phyloP scores from a whole-genome alignment of 306 rosid genomes.

The Oxytropis ochrocephala region DNA sequence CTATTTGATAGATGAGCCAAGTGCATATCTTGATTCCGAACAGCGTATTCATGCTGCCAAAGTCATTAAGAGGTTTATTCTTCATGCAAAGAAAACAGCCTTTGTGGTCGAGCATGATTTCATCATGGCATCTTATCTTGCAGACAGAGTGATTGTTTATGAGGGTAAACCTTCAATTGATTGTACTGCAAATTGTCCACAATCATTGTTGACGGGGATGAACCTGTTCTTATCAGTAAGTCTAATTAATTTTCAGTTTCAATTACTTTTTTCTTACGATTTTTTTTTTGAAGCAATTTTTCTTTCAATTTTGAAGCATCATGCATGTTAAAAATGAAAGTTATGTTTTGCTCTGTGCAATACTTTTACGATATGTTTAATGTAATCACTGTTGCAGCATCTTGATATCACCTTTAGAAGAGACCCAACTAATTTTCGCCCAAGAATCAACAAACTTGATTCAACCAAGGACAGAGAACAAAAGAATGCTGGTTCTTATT shows the following conservation, averaged over 20 bases:
- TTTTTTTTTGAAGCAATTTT: no score
- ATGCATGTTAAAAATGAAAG: not conserved
- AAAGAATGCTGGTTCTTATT: slow-evolving; percentile 83
- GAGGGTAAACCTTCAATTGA: slow-evolving; percentile 85
- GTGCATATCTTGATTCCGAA: slow-evolving; percentile 97
- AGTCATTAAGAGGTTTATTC: slow-evolving; percentile 95
- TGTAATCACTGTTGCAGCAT: slow-evolving; percentile 50
- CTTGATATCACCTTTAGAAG: slow-evolving; percentile 92
- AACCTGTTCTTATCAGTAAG: slow-evolving; percentile 97
- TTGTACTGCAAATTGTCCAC: slow-evolving; percentile 83
- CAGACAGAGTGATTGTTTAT: slow-evolving; percentile 92
- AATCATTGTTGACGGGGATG: slow-evolving; percentile 95
- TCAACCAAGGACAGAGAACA: slow-evolving; percentile 94
- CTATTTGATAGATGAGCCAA: slow-evolving; percentile 92
- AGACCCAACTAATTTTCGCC: slow-evolving; percentile 90
- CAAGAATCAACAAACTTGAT: slow-evolving; percentile 83
- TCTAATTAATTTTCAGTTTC: not conserved
- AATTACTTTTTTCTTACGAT: not conserved
- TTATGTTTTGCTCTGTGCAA: not conserved
- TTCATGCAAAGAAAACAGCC: slow-evolving; percentile 96
- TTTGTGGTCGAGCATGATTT: slow-evolving; percentile 96
- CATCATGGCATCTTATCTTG: slow-evolving; percentile 97
- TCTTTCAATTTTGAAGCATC: not conserved
- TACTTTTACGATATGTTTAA: not conserved
- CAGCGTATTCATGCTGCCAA: slow-evolving; percentile 95